A percentile compares a stretch with the other conserved stretches of the same genome.
phyloP scores from a whole-genome alignment of 2,329 filamentous ascomycete species.

The Aspergillus sojae region DNA sequence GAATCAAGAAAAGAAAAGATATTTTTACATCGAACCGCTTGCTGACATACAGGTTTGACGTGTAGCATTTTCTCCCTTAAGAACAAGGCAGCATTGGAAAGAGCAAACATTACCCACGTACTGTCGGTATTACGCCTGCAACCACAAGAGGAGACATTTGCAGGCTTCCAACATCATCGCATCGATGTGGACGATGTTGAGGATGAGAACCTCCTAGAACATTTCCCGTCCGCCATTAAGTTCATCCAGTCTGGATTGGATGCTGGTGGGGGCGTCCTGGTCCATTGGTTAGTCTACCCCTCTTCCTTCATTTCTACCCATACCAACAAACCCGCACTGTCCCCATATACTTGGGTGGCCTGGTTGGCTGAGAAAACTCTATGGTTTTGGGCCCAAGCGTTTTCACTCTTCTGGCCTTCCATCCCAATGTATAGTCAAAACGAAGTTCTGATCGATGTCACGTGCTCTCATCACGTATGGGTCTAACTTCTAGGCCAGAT shows the following conservation, averaged over 20 bases:
- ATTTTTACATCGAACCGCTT: background rate
- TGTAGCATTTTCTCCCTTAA: constrained; percentile 77
- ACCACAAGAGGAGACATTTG: constrained; percentile 58
- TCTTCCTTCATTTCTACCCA: constrained; percentile 6
- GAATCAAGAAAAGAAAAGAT: background rate
- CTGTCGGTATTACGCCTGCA: constrained; percentile 76
- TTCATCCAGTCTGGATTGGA: constrained; percentile 81
- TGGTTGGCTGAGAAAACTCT: background rate
- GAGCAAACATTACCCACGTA: constrained; percentile 82
- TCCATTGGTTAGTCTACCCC: constrained; percentile 66
- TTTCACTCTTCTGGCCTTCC: background rate
- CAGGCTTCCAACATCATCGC: constrained; percentile 70
- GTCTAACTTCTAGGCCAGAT: background rate
- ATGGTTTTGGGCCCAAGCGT: background rate
- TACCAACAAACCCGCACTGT: background rate
- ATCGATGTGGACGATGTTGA: constrained; percentile 90
- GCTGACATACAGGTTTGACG: constrained; percentile 10
- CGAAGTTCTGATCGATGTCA: background rate
- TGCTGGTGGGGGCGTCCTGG: constrained; percentile 61
- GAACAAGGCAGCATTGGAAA: constrained; percentile 68
- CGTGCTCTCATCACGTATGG: background rate
- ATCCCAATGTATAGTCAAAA: background rate
- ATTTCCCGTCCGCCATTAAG: constrained; percentile 73
- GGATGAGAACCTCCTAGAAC: constrained; percentile 80
- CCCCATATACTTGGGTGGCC: background rate